Percentiles rank a stretch among this genome's conserved stretches.
These are phyloP conservation scores for Suillus lakei DNA, from an alignment of 768 basidiomycete genomes.

Conservation along the genomic window DNA sequence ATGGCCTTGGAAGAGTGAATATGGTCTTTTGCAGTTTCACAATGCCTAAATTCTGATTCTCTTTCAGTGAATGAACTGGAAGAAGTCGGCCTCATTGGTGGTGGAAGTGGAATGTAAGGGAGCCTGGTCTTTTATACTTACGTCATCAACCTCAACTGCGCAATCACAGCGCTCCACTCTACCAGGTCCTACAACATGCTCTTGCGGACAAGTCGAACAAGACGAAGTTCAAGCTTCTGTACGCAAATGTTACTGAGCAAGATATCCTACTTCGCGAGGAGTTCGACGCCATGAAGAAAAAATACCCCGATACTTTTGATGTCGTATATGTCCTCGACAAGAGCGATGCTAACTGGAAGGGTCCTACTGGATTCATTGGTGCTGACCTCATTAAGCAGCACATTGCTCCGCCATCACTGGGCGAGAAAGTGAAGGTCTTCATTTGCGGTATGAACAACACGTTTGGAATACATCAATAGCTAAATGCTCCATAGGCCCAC, in stretches of 20 bases:
- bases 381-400: slow-evolving; percentile 75
- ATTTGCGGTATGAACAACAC: slow-evolving; percentile 72
- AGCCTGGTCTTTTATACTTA: background rate
- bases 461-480: background rate
- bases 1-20: slow-evolving; percentile 80
- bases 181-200: slow-evolving; percentile 80
- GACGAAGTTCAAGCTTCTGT: slow-evolving; percentile 93
- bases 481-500: slow-evolving; percentile 56
- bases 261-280: slow-evolving; percentile 90
- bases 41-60: slow-evolving; percentile 6
- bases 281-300: slow-evolving; percentile 70
- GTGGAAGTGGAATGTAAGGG: slow-evolving; percentile 88
- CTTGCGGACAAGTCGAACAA: slow-evolving; percentile 77
- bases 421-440: slow-evolving; percentile 86
- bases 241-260: slow-evolving; percentile 85
- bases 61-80: slow-evolving; percentile 82
- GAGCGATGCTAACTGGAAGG: slow-evolving; percentile 60
- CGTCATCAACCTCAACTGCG: background rate
- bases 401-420: slow-evolving; percentile 63
- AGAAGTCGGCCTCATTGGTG: slow-evolving; percentile 87
- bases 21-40: background rate
- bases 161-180: slow-evolving; percentile 71
- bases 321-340: slow-evolving; percentile 90
- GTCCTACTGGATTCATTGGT: slow-evolving; percentile 76
- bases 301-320: slow-evolving; percentile 73